Conservation (phyloP, 148 eudicot genomes). For the Tetragonia tetragonoides region DNA sequence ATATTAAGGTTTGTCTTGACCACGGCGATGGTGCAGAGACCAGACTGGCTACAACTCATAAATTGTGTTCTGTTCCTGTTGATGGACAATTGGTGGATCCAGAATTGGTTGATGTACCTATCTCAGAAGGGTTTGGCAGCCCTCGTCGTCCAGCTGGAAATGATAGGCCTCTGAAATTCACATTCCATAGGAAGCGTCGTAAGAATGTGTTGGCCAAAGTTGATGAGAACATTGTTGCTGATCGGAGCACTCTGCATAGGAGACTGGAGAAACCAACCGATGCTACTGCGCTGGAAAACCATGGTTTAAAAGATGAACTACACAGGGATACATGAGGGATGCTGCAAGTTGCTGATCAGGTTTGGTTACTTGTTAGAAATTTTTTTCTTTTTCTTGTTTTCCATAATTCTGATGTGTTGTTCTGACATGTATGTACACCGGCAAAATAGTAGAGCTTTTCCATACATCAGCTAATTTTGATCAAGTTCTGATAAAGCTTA, state of each 20-base stretch:
- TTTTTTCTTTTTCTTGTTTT: neutral
- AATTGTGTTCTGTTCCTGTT: neutral
- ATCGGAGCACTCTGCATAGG: conserved; percentile 2
- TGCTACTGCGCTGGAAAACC: conserved; percentile 4
- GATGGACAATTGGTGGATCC: conserved; percentile 2
- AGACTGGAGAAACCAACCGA: conserved; percentile 14
- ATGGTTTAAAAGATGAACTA: conserved; percentile 3
- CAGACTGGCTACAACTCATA: conserved; percentile 4
- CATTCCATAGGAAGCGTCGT: conserved; percentile 38
- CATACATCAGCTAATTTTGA: conserved; percentile 2
- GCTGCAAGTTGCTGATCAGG: conserved; percentile 14
- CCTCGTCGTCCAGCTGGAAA: conserved; percentile 12
- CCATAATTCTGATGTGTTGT: neutral
- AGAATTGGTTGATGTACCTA: conserved; percentile 18
- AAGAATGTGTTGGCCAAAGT: conserved; percentile 27
- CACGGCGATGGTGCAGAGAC: conserved; percentile 13
- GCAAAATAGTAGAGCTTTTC: neutral
- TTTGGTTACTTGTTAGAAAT: neutral
- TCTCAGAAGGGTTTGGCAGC: conserved; percentile 14
- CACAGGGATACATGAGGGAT: neutral
- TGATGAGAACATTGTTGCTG: conserved; percentile 25
- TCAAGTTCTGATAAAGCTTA: neutral
- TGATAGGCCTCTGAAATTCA: conserved; percentile 21
- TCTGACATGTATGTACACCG: neutral
- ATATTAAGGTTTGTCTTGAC: neutral